Conservation (phyloP, 2,329 filamentous ascomycete genomes). For the Clonostachys solani region DNA sequence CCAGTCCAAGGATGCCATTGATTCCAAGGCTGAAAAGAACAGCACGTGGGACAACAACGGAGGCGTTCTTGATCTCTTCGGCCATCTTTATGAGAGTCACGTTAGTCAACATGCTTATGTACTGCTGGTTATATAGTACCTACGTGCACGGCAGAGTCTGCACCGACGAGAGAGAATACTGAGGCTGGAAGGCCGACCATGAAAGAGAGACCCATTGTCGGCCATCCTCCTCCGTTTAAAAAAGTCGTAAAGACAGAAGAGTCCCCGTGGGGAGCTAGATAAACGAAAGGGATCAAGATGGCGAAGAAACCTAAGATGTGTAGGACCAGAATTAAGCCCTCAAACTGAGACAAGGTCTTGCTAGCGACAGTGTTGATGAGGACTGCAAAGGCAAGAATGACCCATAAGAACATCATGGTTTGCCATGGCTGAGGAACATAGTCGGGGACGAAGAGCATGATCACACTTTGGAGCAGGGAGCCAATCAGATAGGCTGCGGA, state of each 20-base stretch:
- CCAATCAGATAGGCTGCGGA: conserved; percentile 33
- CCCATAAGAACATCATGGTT: conserved; percentile 42
- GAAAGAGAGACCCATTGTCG: conserved; percentile 35
- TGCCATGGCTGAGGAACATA: conserved; percentile 39
- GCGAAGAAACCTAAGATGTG: conserved; percentile 33
- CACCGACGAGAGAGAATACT: conserved; percentile 26
- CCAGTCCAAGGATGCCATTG: no score
- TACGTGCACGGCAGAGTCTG: conserved; percentile 22
- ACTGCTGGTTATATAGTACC: background rate
- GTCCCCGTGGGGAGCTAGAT: conserved; percentile 20
- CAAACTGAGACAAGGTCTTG: conserved; percentile 40
- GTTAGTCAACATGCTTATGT: no score
- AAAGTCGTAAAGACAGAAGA: conserved; percentile 35
- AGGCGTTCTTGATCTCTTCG: no score
- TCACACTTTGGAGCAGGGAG: conserved; percentile 38
- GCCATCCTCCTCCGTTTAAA: conserved; percentile 37
- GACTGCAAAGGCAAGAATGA: conserved; percentile 37
- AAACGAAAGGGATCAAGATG: conserved; percentile 20
- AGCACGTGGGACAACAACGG: no score
- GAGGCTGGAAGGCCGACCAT: conserved; percentile 36
- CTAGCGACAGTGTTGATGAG: conserved; percentile 45
- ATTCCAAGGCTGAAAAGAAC: no score
- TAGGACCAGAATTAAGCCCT: conserved; percentile 42
- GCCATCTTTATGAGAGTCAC: no score
- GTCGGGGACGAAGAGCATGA: conserved; percentile 28